These are phyloP conservation scores for Triangularia verruculosa DNA, from an alignment of 2,329 filamentous ascomycete species.

Conservation along the genomic window DNA sequence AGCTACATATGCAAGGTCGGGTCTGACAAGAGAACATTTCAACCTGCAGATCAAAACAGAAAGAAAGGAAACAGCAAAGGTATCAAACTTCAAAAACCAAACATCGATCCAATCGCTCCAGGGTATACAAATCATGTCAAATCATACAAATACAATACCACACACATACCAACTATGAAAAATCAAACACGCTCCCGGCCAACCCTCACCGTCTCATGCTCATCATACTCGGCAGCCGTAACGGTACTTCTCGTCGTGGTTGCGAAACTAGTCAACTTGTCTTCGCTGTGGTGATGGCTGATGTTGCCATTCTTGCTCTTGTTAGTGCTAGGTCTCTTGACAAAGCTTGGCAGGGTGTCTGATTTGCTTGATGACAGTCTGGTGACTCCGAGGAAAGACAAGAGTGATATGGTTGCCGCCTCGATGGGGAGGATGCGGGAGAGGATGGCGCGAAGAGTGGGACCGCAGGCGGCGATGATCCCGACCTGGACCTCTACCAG, in stretches of 20 bases:
- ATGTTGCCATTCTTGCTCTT: not conserved
- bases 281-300: not conserved
- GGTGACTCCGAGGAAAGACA: slow-evolving; percentile 2
- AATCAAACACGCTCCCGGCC: too few species aligned
- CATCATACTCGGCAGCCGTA: not conserved
- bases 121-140: too few species aligned
- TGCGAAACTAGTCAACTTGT: not conserved
- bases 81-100: too few species aligned
- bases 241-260: not conserved
- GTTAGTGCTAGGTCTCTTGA: slow-evolving; percentile 7
- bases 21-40: too few species aligned
- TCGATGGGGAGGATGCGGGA: slow-evolving; percentile 13
- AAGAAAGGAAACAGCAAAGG: too few species aligned
- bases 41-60: too few species aligned
- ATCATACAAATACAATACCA: too few species aligned
- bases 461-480: slow-evolving; percentile 17
- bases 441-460: slow-evolving; percentile 14
- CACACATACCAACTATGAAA: too few species aligned
- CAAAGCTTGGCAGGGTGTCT: slow-evolving; percentile 9
- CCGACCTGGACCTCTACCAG: slow-evolving; percentile 17
- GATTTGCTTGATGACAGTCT: not conserved
- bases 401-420: slow-evolving; percentile 6
- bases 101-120: too few species aligned
- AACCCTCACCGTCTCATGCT: not conserved
- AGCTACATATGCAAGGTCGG: too few species aligned